A percentile compares a stretch with the other conserved stretches of the same genome.
These are phyloP conservation scores for Cladorrhinum sp. DNA, from an alignment of 2,329 filamentous ascomycete genomes.

Conservation along the genomic window DNA sequence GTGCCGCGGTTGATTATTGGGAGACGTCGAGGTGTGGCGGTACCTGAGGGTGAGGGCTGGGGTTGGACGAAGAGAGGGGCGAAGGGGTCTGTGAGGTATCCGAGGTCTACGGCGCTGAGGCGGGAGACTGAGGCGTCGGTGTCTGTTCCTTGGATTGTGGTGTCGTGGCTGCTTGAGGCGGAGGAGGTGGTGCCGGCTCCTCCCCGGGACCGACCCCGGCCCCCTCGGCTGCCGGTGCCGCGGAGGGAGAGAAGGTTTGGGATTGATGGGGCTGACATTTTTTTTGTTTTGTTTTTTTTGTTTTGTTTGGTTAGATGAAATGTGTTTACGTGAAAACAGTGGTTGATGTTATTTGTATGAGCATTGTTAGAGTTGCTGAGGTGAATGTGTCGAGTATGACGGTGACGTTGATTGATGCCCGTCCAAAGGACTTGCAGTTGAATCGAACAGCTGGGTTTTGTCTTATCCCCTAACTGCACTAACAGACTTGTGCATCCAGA, in stretches of 20 bases:
- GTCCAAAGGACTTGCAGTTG: background rate
- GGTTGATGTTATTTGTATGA: background rate
- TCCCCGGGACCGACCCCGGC: slow-evolving; percentile 31
- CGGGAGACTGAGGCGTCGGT: slow-evolving; percentile 86
- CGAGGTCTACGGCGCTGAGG: slow-evolving; percentile 79
- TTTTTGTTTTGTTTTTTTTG: background rate
- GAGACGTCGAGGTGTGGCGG: slow-evolving; percentile 54
- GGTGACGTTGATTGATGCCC: background rate
- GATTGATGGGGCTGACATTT: slow-evolving; percentile 60
- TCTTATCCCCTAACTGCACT: background rate
- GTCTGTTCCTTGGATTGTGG: slow-evolving; percentile 82
- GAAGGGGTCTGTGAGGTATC: slow-evolving; percentile 81
- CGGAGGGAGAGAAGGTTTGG: slow-evolving; percentile 69
- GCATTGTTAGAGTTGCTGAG: background rate
- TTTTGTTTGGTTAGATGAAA: too few relatives aligned
- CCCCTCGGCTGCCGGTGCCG: slow-evolving; percentile 31
- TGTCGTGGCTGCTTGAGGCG: slow-evolving; percentile 55
- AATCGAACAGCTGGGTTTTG: background rate
- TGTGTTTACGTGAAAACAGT: background rate
- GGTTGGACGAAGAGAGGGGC: slow-evolving; percentile 64
- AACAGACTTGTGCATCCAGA: background rate
- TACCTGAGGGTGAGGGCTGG: slow-evolving; percentile 35
- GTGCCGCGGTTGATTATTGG: slow-evolving; percentile 96
- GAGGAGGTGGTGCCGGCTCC: slow-evolving; percentile 30
- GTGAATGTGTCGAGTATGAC: background rate